Base-by-base conservation (phyloP, 352 stramenopile genomes). In the Globisporangium polare region DNA sequence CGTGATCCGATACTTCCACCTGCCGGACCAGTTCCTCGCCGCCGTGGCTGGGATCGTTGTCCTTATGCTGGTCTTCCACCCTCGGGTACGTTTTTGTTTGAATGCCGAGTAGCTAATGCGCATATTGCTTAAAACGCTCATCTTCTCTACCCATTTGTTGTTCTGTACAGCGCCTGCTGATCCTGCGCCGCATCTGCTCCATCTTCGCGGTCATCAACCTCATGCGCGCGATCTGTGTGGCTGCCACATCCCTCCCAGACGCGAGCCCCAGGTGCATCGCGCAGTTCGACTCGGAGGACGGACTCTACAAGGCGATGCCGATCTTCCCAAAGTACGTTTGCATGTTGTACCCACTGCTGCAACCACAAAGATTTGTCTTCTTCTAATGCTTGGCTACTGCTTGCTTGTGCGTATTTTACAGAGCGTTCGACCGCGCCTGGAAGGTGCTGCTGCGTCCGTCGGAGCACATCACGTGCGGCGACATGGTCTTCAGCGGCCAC, bases 401-500 rank as follows among this genome's bases (percentile, higher is more conserved):
- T 45, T 49, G 3, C 17, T 54, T 26, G n/a, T n/a, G n/a, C n/a
- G n/a, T n/a, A n/a, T n/a, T n/a, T n/a, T n/a, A n/a, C n/a, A 94
- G 85, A 43, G 86, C 86, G 8, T 89, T 94, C 60, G 69, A 74
- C 24, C 86, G 86, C 51, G 86, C 86, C 13, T 89, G 75, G 72
- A 94, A 95, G 62, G 86, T 95, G 37, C 77, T 95, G 61, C 80
- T 90, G 41, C 72, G 81, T 41, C 86, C 86, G 35, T 90, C 86
- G 47, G 78, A 94, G 66, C 80, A 95, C 69, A 95, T 95, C 63
- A 95, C 86, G 13, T 95, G 86, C 63, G 86, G 86, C 63, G 86
- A 95, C 55, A 95, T 95, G 86, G 80, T 95, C 69, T 95, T 95
- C 69, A 95, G 86, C 63, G 86, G 86, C 33, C 86, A 95, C 68